Evolutionary conservation across 192 early-diverging fungal genomes (phyloP).

Genomic region (Jimgerdemannia lactiflua): DNA sequence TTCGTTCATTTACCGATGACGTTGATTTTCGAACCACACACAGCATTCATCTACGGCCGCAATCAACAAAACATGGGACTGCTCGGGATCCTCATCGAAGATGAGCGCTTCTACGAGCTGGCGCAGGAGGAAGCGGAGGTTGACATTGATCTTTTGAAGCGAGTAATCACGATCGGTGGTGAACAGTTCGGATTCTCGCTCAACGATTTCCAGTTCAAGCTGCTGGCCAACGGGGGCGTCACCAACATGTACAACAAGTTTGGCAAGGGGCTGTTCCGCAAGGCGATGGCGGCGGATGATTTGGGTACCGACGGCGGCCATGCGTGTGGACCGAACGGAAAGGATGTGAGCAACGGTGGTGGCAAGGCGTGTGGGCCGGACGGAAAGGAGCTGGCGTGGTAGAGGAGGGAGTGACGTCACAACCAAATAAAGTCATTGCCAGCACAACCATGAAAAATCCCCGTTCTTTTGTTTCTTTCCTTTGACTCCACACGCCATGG

Average conservation of each 20-base stretch:
- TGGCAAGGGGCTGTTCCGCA: slow-evolving; percentile 70
- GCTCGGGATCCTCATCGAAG: slow-evolving; percentile 67
- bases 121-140: slow-evolving; percentile 73
- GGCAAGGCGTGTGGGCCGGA: background rate
- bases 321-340: background rate
- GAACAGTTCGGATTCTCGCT: slow-evolving; percentile 60
- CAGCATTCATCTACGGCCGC: slow-evolving; percentile 75
- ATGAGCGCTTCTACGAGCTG: slow-evolving; percentile 73
- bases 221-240: slow-evolving; percentile 71
- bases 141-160: slow-evolving; percentile 62
- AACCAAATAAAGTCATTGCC: background rate
- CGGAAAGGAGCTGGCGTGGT: background rate
- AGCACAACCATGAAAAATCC: too few species aligned
- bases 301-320: slow-evolving; percentile 39
- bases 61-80: slow-evolving; percentile 87
- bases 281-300: slow-evolving; percentile 58
- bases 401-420: background rate
- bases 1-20: too few species aligned
- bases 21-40: background rate
- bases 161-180: slow-evolving; percentile 50
- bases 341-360: background rate
- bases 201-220: slow-evolving; percentile 63
- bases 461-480: too few species aligned
- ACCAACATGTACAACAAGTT: slow-evolving; percentile 81
- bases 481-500: too few species aligned